Evolutionary conservation across 371 early-diverging fungal species (phyloP), one percentile per base, ranked within the genome.

Genomic region (Mortierella sp.): DNA sequence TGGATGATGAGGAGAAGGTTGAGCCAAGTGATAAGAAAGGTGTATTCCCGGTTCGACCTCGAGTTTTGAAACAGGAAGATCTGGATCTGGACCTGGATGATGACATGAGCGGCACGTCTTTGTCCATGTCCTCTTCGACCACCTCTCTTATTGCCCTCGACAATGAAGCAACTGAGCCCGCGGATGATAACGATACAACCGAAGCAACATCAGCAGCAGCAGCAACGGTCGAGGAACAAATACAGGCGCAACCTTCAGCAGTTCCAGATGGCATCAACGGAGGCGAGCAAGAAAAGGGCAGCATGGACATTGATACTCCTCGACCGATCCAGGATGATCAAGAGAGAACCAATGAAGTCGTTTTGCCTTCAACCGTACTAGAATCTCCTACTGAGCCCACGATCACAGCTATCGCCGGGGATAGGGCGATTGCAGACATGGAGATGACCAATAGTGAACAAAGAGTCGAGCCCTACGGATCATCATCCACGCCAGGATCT

Each of bases 251-350:
- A 16, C 34, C 19, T 11, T 61, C 61, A 16, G 34, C 31, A 3
- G 71, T 13, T 21, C 5, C 26, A 3, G 71, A 44, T 16, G 71
- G 24, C 26, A 6, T 28, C 14, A 19, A 44, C 44, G 21, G 2
- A 37, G 71, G 16, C 28, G 71, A 43, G 26, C 71, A 70, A 3
- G 71, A 43, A 44, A 48, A 44, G 48, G 26, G 44, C 28, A 24
- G 72, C 34, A 71, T 71, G 72, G 72, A 71, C 21, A 26, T 71
- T 8, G 72, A 71, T 11, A 71, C 72, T 3, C 72, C 40, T 13
- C 46, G 21, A 34, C 34, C 46, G 3, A 19, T 11, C 13, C 14
- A 9, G 34, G 51, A 31, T 28, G 37, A 51, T 10, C 16, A 44
- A 26, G 34, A 13, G 13, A 31, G 19, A 3, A 16, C 8, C 19